Percentiles rank a stretch among this genome's conserved stretches.
Conservation (phyloP, 441 rosid species). For the Jatropha podagrica region DNA sequence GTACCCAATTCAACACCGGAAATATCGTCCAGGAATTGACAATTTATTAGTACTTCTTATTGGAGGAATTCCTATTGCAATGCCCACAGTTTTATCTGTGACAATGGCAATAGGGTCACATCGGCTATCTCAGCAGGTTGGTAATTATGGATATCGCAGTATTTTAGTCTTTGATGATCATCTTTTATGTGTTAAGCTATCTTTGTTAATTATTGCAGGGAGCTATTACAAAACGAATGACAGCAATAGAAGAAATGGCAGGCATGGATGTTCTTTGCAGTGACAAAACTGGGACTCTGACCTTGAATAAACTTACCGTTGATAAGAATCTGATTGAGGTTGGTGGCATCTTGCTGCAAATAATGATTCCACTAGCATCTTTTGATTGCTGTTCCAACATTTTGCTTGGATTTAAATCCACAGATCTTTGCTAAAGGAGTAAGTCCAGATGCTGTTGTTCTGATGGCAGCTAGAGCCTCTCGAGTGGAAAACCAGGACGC, state of each 20-base stretch:
- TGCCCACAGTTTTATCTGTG: conserved; percentile 97
- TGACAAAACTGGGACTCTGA: conserved; percentile 94
- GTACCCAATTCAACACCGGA: conserved; percentile 93
- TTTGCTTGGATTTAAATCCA: conserved; percentile 12
- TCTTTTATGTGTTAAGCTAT: no score
- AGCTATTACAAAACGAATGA: conserved; percentile 98
- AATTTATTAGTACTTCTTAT: conserved; percentile 93
- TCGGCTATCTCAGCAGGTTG: conserved; percentile 87
- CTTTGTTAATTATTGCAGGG: conserved; percentile 44
- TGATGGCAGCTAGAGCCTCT: conserved; percentile 97
- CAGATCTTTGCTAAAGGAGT: conserved; percentile 88
- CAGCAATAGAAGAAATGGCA: conserved; percentile 99
- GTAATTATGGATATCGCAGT: not conserved
- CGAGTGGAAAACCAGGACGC: conserved; percentile 93
- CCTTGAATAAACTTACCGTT: conserved; percentile 85
- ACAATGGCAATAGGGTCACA: conserved; percentile 99
- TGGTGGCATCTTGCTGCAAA: conserved; percentile 13
- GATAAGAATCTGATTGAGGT: conserved; percentile 95
- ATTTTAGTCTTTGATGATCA: not conserved
- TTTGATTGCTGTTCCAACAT: not conserved
- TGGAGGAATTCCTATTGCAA: conserved; percentile 98
- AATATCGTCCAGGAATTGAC: conserved; percentile 92
- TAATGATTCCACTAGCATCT: no score
- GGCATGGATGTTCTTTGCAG: conserved; percentile 99
- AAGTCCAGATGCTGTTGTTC: conserved; percentile 75